Evolutionary conservation across 371 early-diverging fungal species (phyloP), one percentile per base, ranked within the genome.

Genomic region (Apophysomyces sp.): DNA sequence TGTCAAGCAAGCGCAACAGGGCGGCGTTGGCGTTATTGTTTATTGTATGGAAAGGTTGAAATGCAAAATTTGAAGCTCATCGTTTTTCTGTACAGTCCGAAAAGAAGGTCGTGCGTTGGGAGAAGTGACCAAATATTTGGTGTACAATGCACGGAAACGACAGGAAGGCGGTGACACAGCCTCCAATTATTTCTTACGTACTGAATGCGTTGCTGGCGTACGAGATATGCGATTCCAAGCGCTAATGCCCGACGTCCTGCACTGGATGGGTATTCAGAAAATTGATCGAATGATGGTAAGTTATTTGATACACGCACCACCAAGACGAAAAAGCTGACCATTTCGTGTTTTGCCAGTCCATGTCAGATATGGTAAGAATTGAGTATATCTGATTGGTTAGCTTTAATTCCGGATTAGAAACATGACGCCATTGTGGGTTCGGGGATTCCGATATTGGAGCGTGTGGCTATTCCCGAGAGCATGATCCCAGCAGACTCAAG

Each of bases 161-260:
- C 94, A 94, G 57, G 88, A 85, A 37, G 95, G 92, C 30, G 96
- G 97, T 36, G 98, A 97, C 66, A 92, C 93, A 1, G 98, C 98
- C 0, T 85, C 83, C 28, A 89, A 88, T 39, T 96, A 97, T 82
- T 97, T 97, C 70, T 74, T 89, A 66, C 83, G 96, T 31, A 97
- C 96, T 1, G 95, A 97, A 70, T 89, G 89, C 68, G 89, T 97
- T 68, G 98, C 98, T 12, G 98, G 98, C 27, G 98, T 97, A 51
- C 96, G 97, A 80, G 98, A 97, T 68, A 94, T 95, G 94, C 84
- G 98, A 15, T 97, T 96, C 92, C 98, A 97, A 71, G 96, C 96
- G 4, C 74, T 96, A 60, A 97, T 97, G 98, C 98, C 98, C 13
- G 98, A 97, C 73, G 94, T 96, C 4, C 77, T 97, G 67, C 98